Conservation (phyloP, 306 rosid genomes). For the Cotoneaster glaucophyllus region DNA sequence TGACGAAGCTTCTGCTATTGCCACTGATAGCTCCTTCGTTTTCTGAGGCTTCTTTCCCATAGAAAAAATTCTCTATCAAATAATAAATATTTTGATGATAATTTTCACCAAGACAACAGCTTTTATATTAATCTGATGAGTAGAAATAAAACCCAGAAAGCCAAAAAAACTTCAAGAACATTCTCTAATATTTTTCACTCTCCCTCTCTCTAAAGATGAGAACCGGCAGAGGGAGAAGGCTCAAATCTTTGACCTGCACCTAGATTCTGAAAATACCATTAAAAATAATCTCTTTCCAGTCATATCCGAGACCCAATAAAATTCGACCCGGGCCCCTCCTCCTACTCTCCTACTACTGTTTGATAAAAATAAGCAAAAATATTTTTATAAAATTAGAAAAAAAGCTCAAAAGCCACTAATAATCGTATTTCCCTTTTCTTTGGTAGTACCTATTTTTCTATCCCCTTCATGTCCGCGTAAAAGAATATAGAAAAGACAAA, state of each 20-base stretch:
- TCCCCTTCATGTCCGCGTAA: background rate
- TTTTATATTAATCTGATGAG: background rate
- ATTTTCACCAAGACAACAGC: background rate
- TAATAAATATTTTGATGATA: background rate
- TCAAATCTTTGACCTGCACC: conserved; percentile 47
- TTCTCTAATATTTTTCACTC: background rate
- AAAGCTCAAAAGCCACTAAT: conserved; percentile 24
- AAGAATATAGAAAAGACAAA: background rate
- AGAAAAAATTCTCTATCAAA: background rate
- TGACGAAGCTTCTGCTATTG: conserved; percentile 74
- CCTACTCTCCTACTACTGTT: background rate
- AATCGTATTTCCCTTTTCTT: conserved; percentile 12
- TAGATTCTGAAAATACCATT: conserved; percentile 27
- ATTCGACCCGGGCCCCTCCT: conserved; percentile 9
- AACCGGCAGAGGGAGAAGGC: conserved; percentile 23
- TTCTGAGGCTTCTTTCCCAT: conserved; percentile 82
- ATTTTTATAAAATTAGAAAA: conserved; percentile 4
- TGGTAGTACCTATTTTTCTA: background rate
- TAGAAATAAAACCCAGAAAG: background rate
- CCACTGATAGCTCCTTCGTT: conserved; percentile 66
- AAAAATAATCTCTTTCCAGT: conserved; percentile 12
- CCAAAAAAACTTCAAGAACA: background rate
- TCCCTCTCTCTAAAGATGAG: background rate
- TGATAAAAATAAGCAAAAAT: background rate
- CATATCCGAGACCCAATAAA: conserved; percentile 17